A percentile compares a stretch with the other conserved stretches of the same genome.
phyloP scores from a whole-genome alignment of 106 monocot genomes.

The Chionographis japonica region DNA sequence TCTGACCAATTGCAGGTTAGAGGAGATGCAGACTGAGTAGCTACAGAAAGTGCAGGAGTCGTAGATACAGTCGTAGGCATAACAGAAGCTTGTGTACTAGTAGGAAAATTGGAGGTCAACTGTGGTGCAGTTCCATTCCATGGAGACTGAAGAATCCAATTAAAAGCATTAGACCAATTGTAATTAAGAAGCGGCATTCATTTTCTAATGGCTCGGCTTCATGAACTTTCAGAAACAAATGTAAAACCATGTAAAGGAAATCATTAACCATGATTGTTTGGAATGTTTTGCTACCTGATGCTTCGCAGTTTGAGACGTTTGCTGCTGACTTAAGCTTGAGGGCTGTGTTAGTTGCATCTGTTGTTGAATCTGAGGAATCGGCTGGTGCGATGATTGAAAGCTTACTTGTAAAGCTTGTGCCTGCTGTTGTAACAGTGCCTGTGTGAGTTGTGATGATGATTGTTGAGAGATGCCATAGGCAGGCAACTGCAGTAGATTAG shows the following conservation, averaged over 20 bases:
- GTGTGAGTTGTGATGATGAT: constrained; percentile 21
- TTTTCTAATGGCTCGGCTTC: too few relatives aligned
- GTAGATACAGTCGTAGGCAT: constrained; percentile 31
- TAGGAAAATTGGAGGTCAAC: constrained; percentile 28
- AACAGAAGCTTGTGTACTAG: constrained; percentile 25
- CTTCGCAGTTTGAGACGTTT: constrained; percentile 22
- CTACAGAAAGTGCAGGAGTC: constrained; percentile 27
- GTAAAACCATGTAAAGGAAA: too few relatives aligned
- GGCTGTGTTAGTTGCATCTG: constrained; percentile 36
- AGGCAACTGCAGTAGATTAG: constrained; percentile 27
- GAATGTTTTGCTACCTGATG: constrained; percentile 22
- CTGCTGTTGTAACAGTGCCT: constrained; percentile 30
- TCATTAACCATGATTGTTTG: not conserved
- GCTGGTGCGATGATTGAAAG: constrained; percentile 37
- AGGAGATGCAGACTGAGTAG: constrained; percentile 26
- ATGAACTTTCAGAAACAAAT: too few relatives aligned
- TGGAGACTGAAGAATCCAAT: constrained; percentile 28
- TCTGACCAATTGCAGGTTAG: constrained; percentile 91
- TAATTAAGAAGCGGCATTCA: too few relatives aligned
- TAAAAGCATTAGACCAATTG: constrained; percentile 7
- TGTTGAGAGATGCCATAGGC: constrained; percentile 21
- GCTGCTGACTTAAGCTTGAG: constrained; percentile 27
- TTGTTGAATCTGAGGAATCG: constrained; percentile 32
- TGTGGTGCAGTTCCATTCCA: constrained; percentile 33
- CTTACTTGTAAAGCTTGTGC: constrained; percentile 30